phyloP scores from a whole-genome alignment of 2,329 filamentous ascomycete species.

The Fusarium zealandicum region DNA sequence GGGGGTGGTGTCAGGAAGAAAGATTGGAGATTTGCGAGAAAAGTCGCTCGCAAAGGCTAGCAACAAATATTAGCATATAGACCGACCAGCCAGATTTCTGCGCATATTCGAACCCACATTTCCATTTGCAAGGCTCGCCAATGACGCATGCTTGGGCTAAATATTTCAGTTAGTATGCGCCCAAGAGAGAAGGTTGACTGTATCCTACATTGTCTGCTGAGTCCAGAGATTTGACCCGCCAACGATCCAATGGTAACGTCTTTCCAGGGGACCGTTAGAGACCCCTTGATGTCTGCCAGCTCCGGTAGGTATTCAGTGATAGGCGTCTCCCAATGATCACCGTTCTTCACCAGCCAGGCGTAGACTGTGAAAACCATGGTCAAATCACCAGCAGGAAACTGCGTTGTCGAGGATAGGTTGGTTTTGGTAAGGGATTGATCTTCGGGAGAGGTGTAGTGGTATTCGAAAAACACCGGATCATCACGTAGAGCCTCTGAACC shows the following conservation, averaged over 20 bases:
- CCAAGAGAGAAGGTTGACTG: fast-evolving
- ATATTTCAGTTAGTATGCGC: background rate
- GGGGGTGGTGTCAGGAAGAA: constrained; percentile 30
- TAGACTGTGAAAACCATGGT: constrained; percentile 47
- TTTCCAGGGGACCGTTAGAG: constrained; percentile 11
- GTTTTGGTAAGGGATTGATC: constrained; percentile 9
- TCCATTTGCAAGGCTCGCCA: constrained; percentile 12
- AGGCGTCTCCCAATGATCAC: constrained; percentile 39
- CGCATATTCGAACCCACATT: background rate
- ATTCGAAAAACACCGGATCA: constrained; percentile 30
- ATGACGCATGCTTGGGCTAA: constrained; percentile 22
- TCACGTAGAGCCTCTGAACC: constrained; percentile 10
- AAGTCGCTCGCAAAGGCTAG: constrained; percentile 17
- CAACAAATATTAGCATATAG: background rate
- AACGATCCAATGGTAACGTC: constrained; percentile 32
- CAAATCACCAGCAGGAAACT: constrained; percentile 41
- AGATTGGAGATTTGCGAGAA: constrained; percentile 18
- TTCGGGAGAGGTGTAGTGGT: constrained; percentile 32
- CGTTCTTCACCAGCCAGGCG: constrained; percentile 43
- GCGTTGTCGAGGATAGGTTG: constrained; percentile 34
- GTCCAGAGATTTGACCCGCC: constrained; percentile 33
- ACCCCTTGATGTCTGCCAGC: background rate
- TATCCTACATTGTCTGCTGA: constrained; percentile 30
- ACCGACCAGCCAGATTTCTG: fast-evolving
- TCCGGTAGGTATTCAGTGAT: constrained; percentile 44